Conservation (phyloP, 768 basidiomycete genomes). For the Plicaturopsis crispa region DNA sequence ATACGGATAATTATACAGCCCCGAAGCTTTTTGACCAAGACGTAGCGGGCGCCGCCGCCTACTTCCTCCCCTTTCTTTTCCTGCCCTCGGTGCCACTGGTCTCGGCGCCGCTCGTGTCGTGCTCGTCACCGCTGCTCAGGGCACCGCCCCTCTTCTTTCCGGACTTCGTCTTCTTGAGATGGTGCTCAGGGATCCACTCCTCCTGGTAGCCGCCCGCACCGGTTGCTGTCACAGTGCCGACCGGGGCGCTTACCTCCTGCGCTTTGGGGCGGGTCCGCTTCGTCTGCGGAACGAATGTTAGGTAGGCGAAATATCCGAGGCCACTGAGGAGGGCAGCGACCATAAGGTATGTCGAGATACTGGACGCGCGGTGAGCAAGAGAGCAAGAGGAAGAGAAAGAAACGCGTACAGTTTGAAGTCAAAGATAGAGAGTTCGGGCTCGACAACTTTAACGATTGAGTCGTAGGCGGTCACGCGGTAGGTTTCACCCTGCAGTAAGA, state of each 20-base stretch:
- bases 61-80: conserved; percentile 45
- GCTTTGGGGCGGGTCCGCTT: conserved; percentile 45
- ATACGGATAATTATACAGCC: too few species aligned
- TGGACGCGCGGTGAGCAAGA: conserved; percentile 12
- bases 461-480: conserved; percentile 68
- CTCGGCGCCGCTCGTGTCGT: conserved; percentile 60
- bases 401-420: conserved; percentile 70
- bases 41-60: too few species aligned
- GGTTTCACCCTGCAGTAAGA: conserved; percentile 36
- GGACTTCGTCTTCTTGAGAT: conserved; percentile 60
- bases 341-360: conserved; percentile 66
- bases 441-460: conserved; percentile 70
- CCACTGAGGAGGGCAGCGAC: conserved; percentile 58
- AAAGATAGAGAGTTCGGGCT: conserved; percentile 70
- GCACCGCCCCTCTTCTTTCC: conserved; percentile 39
- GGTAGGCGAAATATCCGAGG: conserved; percentile 55
- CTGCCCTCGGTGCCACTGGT: conserved; percentile 50
- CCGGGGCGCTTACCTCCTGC: conserved; percentile 42
- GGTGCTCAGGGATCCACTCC: conserved; percentile 92
- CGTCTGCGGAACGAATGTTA: conserved; percentile 54
- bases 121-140: conserved; percentile 56
- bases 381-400: background rate
- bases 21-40: too few species aligned
- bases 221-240: conserved; percentile 52
- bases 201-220: conserved; percentile 72